These are phyloP conservation scores for Globisporangium lucens DNA, from an alignment of 352 stramenopile genomes.

Conservation along the genomic window DNA sequence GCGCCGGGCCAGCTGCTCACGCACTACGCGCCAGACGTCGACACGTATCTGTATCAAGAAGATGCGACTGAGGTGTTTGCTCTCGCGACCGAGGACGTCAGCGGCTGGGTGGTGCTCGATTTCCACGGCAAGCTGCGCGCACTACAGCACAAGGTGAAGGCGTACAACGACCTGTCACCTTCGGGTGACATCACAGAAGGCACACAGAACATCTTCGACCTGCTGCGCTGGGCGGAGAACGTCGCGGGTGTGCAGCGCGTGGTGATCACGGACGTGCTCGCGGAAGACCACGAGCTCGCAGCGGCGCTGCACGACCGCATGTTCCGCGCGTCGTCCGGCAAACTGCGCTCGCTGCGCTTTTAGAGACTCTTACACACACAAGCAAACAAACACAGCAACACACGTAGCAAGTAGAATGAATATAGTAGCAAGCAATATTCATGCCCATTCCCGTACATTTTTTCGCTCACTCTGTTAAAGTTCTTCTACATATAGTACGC, in stretches of 20 bases:
- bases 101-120: slow-evolving; percentile 78
- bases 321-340: slow-evolving; percentile 79
- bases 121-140: slow-evolving; percentile 54
- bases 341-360: slow-evolving; percentile 46
- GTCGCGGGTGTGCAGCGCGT: slow-evolving; percentile 66
- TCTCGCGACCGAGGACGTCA: slow-evolving; percentile 29
- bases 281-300: slow-evolving; percentile 58
- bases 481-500: no score
- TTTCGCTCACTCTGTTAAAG: no score
- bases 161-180: slow-evolving; percentile 80
- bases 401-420: neutral
- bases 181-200: slow-evolving; percentile 65
- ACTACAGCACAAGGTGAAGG: slow-evolving; percentile 48
- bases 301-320: slow-evolving; percentile 81
- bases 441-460: no score
- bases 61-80: slow-evolving; percentile 38
- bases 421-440: neutral
- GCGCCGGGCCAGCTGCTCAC: slow-evolving; percentile 96
- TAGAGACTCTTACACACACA: slow-evolving; percentile 20
- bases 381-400: neutral
- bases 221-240: slow-evolving; percentile 81
- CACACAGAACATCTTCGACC: slow-evolving; percentile 79
- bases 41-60: slow-evolving; percentile 80
- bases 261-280: slow-evolving; percentile 57
- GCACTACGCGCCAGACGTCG: slow-evolving; percentile 96